Evolutionary conservation across 1,284 basidiomycete species (phyloP).

Genomic region (Prillingera fragicola): DNA sequence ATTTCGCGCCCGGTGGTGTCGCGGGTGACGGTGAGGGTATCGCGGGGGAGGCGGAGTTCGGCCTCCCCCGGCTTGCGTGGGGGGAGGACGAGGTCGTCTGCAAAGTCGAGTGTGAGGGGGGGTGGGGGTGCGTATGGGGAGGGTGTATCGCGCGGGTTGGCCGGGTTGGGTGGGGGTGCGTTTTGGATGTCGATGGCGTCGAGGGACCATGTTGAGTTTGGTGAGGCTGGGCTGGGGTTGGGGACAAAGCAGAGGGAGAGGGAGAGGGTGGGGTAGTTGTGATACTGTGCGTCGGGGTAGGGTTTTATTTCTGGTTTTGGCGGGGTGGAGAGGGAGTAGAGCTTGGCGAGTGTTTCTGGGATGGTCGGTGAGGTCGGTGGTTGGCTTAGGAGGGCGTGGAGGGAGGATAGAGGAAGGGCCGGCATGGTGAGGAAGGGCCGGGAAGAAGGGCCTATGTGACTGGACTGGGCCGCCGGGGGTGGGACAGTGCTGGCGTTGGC

Average conservation of each 20-base stretch:
- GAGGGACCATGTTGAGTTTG: constrained; percentile 52
- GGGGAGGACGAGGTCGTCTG: constrained; percentile 49
- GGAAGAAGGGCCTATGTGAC: too few relatives aligned
- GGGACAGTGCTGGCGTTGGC: too few relatives aligned
- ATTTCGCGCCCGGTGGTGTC: constrained; percentile 68
- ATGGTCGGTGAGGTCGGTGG: too few relatives aligned
- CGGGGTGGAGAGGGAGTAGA: not conserved
- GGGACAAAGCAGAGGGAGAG: constrained; percentile 65
- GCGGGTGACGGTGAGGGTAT: constrained; percentile 52
- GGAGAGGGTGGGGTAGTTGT: constrained; percentile 72
- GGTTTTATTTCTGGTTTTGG: constrained; percentile 61
- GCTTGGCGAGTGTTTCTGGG: too few relatives aligned
- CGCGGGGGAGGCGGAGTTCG: constrained; percentile 23
- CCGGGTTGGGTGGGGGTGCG: constrained; percentile 15
- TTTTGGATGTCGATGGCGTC: constrained; percentile 80
- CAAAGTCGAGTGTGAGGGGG: constrained; percentile 56
- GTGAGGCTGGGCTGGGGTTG: constrained; percentile 52
- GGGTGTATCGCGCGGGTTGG: constrained; percentile 3
- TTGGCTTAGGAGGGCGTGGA: too few relatives aligned
- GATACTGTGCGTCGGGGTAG: constrained; percentile 74
- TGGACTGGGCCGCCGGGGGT: too few relatives aligned
- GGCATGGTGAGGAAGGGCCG: too few relatives aligned
- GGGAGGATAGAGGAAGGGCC: too few relatives aligned
- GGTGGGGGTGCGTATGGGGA: constrained; percentile 38
- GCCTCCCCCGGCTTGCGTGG: constrained; percentile 18